Evolutionary conservation across 768 basidiomycete genomes (phyloP), one percentile per base, ranked within the genome.

Genomic region (Hypholoma sublateritium): DNA sequence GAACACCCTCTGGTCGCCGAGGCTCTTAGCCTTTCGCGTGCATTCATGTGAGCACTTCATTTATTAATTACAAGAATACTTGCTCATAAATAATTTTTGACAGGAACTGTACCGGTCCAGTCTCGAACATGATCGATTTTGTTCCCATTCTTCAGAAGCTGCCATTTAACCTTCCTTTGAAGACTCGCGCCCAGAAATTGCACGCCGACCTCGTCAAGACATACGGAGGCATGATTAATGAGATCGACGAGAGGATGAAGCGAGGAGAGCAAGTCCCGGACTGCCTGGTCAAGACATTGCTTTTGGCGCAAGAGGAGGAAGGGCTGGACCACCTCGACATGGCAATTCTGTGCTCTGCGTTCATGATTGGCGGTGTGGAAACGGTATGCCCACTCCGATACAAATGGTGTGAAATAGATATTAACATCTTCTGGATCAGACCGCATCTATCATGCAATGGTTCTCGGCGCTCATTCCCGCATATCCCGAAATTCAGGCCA

Each of bases 331-430:
- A 68, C 47, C 44, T 74, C 2, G 79, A 80, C 61, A 73, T 77
- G 67, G 46, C 66, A 6, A 76, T 78, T 32, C 65, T 80, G n/a
- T 70, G 73, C 17, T 65, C 74, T 4, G 76, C 71, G 3, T 78
- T 79, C 59, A 77, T 75, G 69, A 73, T 79, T 12, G 78, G 74
- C 4, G 78, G 78, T 12, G 74, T 79, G n/a, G 72, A 79, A 55
- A 72, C 78, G 34, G 77, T 77, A 43, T 9, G 43, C 21, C 32
- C 19, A 28, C 13, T 9, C 13, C 4, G 5, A 17, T 17, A 68
- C 61, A 4, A 8, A 16, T 44, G 13, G 60, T 46, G 42, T 24
- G 28, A 35, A 35, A n/a, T 2, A 6, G 19, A 43, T 12, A 3
- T 19, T n/a, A 19, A 39, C 34, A 28, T 22, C 36, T 48, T 50